Evolutionary conservation across 1,139 yeast genomes (phyloP).

Genomic region (Protomyces inouyei): DNA sequence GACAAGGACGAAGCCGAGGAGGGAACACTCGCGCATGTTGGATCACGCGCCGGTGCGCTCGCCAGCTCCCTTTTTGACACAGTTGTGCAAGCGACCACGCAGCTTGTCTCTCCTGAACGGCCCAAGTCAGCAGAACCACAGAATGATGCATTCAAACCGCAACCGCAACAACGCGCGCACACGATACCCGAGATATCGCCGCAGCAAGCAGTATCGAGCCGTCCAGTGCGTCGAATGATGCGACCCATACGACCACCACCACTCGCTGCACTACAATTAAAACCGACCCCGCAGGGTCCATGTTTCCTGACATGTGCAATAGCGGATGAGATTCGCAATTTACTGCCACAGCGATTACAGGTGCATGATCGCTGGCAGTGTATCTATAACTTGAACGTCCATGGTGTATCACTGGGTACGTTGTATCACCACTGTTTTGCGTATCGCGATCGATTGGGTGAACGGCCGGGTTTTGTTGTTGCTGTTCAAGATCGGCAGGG

Average conservation of each 20-base stretch:
- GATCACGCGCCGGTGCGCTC: not conserved
- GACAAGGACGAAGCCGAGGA: not conserved
- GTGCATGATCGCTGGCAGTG: slow-evolving; percentile 53
- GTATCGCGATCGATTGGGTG: slow-evolving; percentile 35
- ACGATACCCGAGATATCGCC: not conserved
- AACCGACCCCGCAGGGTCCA: slow-evolving; percentile 50
- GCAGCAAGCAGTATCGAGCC: not conserved
- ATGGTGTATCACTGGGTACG: slow-evolving; percentile 82
- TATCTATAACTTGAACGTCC: slow-evolving; percentile 78
- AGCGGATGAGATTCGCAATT: slow-evolving; percentile 66
- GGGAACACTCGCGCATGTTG: not conserved
- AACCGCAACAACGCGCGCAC: not conserved
- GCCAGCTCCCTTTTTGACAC: not conserved
- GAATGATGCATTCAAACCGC: not conserved
- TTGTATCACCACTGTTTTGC: slow-evolving; percentile 50
- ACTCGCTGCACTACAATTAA: slow-evolving; percentile 47
- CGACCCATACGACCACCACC: slow-evolving; percentile 38
- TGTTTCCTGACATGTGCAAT: slow-evolving; percentile 52
- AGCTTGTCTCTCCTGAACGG: not conserved
- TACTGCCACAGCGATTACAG: slow-evolving; percentile 64
- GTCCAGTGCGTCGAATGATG: slow-evolving; percentile 4
- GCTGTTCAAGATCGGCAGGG: slow-evolving; percentile 45
- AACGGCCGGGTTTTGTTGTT: slow-evolving; percentile 37
- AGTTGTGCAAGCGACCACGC: not conserved
- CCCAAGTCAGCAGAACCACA: not conserved